phyloP scores from a whole-genome alignment of 1,284 basidiomycete species.

The Microbotryum lychnidis-dioicae region DNA sequence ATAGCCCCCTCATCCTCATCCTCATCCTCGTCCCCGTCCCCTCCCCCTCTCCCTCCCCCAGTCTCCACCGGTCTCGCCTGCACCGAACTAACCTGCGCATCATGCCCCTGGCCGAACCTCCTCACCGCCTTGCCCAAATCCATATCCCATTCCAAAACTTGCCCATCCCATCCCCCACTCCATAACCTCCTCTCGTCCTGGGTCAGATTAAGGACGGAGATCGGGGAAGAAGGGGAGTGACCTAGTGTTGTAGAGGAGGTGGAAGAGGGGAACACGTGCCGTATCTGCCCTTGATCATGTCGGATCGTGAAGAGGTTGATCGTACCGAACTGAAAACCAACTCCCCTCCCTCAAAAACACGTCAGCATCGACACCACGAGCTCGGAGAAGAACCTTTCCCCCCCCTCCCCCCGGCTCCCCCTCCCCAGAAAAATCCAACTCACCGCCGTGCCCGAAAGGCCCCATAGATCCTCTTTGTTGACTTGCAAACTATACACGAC shows the following conservation, averaged over 20 bases:
- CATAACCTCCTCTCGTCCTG: slow-evolving; percentile 73
- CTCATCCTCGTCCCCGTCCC: no score
- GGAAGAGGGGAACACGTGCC: slow-evolving; percentile 53
- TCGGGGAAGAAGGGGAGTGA: slow-evolving; percentile 56
- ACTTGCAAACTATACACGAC: slow-evolving; percentile 5
- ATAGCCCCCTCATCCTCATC: no score
- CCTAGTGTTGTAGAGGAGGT: slow-evolving; percentile 12
- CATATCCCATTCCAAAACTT: slow-evolving; percentile 91
- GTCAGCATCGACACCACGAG: no score
- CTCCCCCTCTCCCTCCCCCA: slow-evolving; percentile 39
- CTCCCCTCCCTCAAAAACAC: no score
- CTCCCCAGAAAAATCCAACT: no score
- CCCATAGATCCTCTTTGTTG: slow-evolving; percentile 3
- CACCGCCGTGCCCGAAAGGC: no score
- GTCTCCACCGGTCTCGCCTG: slow-evolving; percentile 58
- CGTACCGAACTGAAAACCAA: slow-evolving; percentile 55
- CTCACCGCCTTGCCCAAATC: slow-evolving; percentile 77
- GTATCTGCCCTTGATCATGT: slow-evolving; percentile 76
- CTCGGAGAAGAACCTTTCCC: no score
- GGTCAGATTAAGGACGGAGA: slow-evolving; percentile 75
- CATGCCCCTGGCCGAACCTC: slow-evolving; percentile 64
- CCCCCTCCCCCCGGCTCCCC: no score
- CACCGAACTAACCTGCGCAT: slow-evolving; percentile 75
- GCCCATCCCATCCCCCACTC: slow-evolving; percentile 91
- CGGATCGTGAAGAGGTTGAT: slow-evolving; percentile 87